phyloP scores from a whole-genome alignment of 73 alveolate genomes.

The Paramecium sexaurelia region DNA sequence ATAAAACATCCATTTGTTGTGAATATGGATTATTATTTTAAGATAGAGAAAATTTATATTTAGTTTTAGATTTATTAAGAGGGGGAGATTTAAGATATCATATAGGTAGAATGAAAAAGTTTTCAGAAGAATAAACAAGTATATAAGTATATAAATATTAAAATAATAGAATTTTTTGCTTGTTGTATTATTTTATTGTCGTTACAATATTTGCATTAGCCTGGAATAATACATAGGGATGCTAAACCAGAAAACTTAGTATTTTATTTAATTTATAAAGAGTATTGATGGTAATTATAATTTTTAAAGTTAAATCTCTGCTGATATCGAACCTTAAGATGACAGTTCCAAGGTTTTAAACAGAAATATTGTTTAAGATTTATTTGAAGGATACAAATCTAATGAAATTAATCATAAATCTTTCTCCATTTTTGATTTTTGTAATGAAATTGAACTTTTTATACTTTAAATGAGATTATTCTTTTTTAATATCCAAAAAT shows the following conservation, averaged over 20 bases:
- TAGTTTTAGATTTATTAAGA: conserved; percentile 69
- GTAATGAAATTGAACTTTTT: neutral
- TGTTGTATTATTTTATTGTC: conserved; percentile 71
- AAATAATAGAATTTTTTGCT: conserved; percentile 67
- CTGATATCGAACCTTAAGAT: conserved; percentile 46
- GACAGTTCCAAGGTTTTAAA: neutral
- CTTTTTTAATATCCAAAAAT: no score
- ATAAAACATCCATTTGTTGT: conserved; percentile 77
- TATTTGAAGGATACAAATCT: conserved; percentile 52
- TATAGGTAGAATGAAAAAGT: conserved; percentile 64
- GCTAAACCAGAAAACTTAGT: conserved; percentile 77
- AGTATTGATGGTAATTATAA: conserved; percentile 47
- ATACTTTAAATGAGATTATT: no score
- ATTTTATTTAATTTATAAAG: conserved; percentile 67
- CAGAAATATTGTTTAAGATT: conserved; percentile 19
- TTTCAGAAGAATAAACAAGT: conserved; percentile 65
- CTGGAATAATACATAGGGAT: conserved; percentile 79
- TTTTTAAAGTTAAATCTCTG: conserved; percentile 27
- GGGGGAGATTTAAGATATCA: conserved; percentile 83
- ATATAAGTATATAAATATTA: neutral
- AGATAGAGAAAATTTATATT: conserved; percentile 72
- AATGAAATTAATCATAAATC: neutral
- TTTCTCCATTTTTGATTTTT: neutral
- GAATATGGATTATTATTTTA: conserved; percentile 76
- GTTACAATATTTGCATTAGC: conserved; percentile 66